Conservation (phyloP, 345 rosid genomes). For the Salix purpurea region DNA sequence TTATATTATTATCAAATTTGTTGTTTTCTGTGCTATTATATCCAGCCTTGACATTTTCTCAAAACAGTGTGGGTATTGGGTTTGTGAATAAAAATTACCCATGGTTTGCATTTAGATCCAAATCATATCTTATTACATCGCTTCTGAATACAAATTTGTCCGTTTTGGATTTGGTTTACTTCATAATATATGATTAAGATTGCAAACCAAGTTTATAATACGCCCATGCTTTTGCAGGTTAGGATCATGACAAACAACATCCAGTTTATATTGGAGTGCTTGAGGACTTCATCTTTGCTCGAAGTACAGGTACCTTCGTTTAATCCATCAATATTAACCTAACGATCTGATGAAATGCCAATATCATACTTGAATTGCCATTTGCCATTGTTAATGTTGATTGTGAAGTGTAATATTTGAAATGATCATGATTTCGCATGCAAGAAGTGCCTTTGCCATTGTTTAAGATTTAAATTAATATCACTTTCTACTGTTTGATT, state of each 20-base stretch:
- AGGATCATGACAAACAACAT: slow-evolving; percentile 44
- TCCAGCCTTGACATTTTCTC: too few species aligned
- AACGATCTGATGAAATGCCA: too few species aligned
- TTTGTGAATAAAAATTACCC: too few species aligned
- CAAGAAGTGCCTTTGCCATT: too few species aligned
- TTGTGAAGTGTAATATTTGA: not conserved
- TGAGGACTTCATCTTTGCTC: slow-evolving; percentile 53
- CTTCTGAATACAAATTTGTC: too few species aligned
- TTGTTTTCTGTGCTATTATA: too few species aligned
- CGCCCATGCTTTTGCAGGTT: slow-evolving; percentile 47
- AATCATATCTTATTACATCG: too few species aligned
- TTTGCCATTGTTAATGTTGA: too few species aligned
- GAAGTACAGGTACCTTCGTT: slow-evolving; percentile 57
- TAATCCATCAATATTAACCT: not conserved
- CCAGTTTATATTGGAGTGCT: slow-evolving; percentile 56
- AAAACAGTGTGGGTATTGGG: too few species aligned
- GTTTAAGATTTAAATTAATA: not conserved
- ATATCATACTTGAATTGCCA: too few species aligned
- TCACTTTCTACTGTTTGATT: not conserved
- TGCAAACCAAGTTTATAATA: slow-evolving; percentile 12
- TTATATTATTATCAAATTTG: too few species aligned
- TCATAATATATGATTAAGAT: not conserved
- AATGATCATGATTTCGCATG: not conserved
- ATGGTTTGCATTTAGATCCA: too few species aligned
- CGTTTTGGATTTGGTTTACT: not conserved